phyloP scores from a whole-genome alignment of 257 asterid genomes.

The Solanum virginianum region DNA sequence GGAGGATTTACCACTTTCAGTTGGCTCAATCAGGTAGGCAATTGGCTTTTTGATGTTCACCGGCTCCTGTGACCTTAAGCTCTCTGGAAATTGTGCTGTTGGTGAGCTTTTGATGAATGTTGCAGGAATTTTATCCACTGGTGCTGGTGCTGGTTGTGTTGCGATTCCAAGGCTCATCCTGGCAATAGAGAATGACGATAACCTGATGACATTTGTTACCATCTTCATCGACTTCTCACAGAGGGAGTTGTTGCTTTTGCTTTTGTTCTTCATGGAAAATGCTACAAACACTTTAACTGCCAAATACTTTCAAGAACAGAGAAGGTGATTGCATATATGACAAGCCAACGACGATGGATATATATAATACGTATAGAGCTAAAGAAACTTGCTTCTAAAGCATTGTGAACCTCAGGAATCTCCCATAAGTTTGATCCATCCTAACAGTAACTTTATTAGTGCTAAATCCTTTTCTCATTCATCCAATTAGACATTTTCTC shows the following conservation, averaged over 20 bases:
- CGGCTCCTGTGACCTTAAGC: not conserved
- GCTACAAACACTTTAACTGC: not conserved
- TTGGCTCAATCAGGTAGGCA: not conserved
- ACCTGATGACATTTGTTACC: not conserved
- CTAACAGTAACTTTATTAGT: not conserved
- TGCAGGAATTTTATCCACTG: not conserved
- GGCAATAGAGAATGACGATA: conserved; percentile 5
- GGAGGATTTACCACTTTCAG: not conserved
- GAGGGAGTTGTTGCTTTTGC: conserved; percentile 5
- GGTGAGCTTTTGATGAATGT: not conserved
- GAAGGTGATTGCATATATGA: not conserved
- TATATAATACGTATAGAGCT: not conserved
- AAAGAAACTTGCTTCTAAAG: not conserved
- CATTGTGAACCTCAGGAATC: not conserved
- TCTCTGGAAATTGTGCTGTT: not conserved
- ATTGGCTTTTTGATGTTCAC: not conserved
- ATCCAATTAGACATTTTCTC: not conserved
- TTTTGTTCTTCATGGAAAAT: conserved; percentile 1
- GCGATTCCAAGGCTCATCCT: not conserved
- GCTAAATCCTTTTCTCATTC: not conserved
- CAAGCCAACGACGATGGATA: not conserved
- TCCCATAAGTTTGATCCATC: not conserved
- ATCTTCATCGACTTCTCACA: conserved; percentile 2
- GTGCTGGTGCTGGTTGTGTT: not conserved
- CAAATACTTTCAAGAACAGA: not conserved